These are phyloP conservation scores for Suillus discolor DNA, from an alignment of 768 basidiomycete species.

Conservation along the genomic window DNA sequence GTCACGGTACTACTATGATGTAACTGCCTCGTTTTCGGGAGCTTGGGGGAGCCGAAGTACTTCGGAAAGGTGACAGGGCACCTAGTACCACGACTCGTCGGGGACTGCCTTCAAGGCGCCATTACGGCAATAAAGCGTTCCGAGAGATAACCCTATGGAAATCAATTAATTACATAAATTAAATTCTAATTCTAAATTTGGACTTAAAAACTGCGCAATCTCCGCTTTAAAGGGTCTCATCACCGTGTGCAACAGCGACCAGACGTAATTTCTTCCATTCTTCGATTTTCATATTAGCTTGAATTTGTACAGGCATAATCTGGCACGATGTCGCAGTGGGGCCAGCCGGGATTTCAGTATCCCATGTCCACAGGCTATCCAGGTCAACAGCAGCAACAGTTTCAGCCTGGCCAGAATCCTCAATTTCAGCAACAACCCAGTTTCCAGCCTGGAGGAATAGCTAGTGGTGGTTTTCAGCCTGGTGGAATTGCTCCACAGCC, in stretches of 20 bases:
- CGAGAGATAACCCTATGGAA: background rate
- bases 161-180: background rate
- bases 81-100: no score
- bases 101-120: no score
- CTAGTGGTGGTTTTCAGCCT: conserved; percentile 30
- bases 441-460: conserved; percentile 32
- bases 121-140: background rate
- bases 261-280: conserved; percentile 6
- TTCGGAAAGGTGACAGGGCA: no score
- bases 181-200: background rate
- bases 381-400: conserved; percentile 47
- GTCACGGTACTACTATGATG: no score
- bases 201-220: conserved; percentile 10
- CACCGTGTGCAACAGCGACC: conserved; percentile 7
- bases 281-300: conserved; percentile 5
- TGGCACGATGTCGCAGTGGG: conserved; percentile 75
- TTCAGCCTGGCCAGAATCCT: conserved; percentile 38
- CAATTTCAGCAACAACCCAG: conserved; percentile 46
- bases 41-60: no score
- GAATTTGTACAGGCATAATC: background rate
- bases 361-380: conserved; percentile 74
- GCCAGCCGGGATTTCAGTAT: conserved; percentile 70
- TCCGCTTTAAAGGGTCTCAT: conserved; percentile 21
- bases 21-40: no score
- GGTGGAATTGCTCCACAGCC: conserved; percentile 59